Evolutionary conservation across 2,329 filamentous ascomycete species (phyloP).

Genomic region (Fusarium liriodendri): DNA sequence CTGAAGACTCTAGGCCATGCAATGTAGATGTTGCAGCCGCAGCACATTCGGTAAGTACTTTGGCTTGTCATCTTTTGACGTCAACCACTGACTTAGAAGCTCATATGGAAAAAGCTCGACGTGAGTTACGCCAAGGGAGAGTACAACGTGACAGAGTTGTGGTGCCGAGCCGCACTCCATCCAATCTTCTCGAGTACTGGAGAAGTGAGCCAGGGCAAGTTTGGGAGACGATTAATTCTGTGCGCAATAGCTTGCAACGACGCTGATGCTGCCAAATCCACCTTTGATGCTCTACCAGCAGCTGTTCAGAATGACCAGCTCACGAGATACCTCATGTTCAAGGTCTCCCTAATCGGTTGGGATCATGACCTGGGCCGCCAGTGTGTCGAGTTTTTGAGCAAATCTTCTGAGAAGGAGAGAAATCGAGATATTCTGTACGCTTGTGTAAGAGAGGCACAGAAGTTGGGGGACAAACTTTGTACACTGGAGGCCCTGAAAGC

Average conservation of each 20-base stretch:
- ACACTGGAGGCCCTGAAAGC: conserved; percentile 56
- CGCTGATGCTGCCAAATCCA: conserved; percentile 34
- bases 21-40: conserved; percentile 72
- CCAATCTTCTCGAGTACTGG: conserved; percentile 74
- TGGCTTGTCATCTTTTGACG: conserved; percentile 4
- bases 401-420: conserved; percentile 60
- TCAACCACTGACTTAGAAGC: conserved; percentile 55
- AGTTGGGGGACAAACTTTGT: conserved; percentile 69
- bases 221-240: conserved; percentile 78
- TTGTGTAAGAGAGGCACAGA: conserved; percentile 81
- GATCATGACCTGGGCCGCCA: conserved; percentile 70
- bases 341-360: conserved; percentile 70
- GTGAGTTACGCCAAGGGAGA: conserved; percentile 63
- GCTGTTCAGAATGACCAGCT: conserved; percentile 68
- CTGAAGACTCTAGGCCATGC: conserved; percentile 53
- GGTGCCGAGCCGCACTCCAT: conserved; percentile 79
- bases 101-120: conserved; percentile 87
- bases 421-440: conserved; percentile 76
- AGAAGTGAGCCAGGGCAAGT: conserved; percentile 73
- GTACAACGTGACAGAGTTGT: conserved; percentile 68
- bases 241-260: conserved; percentile 68
- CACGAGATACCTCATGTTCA: conserved; percentile 81
- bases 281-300: conserved; percentile 70
- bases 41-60: conserved; percentile 69
- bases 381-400: conserved; percentile 71